Evolutionary conservation across 805 yeast species (phyloP), one percentile per base, ranked within the genome.

Genomic region (Cyberlindnera xishuangbannaensis): DNA sequence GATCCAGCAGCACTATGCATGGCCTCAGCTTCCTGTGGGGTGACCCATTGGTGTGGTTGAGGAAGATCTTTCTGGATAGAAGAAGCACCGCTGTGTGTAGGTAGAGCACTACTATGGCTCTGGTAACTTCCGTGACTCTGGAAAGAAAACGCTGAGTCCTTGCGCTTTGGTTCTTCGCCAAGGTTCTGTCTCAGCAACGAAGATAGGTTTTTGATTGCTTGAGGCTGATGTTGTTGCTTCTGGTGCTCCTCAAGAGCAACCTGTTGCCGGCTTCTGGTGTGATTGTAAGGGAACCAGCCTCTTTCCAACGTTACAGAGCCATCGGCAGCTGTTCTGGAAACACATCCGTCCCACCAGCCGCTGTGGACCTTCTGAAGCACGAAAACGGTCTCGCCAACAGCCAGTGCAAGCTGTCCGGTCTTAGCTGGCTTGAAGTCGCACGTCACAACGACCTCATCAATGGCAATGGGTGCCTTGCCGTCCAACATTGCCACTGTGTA

Each of bases 311-410:
- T 60, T 54, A 7, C 14, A 11, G 15, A 11, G 24, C 56, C 57
- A 5, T 51, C 55, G 8, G 43, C 41, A 19, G 10, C 22, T 19
- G 10, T 38, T 47, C 35, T 37, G 47, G n/a, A 31, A 23, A 63
- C 44, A 13, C 80, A 65, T 9, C 95, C 95, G 55, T 86, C 95
- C 92, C 94, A 84, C 95, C 95, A 86, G 3, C 86, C 83, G 3
- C 75, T 55, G 25, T 69, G 72, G 12, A 74, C 64, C 40, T 80
- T 81, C 12, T 68, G 53, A n/a, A 83, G 51, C 11, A 86, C 92
- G 45, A 79, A 72, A 1, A 86, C 61, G 4, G 81, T 67, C 43
- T 83, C 94, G 14, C 87, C 90, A n/a, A 69, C 60, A 33, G 56
- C 58, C 15, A 82, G 56, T 15, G 71, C 68, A 25, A 81, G 58